Evolutionary conservation across 2,329 filamentous ascomycete genomes (phyloP).

Genomic region (Aspergillus fructus): DNA sequence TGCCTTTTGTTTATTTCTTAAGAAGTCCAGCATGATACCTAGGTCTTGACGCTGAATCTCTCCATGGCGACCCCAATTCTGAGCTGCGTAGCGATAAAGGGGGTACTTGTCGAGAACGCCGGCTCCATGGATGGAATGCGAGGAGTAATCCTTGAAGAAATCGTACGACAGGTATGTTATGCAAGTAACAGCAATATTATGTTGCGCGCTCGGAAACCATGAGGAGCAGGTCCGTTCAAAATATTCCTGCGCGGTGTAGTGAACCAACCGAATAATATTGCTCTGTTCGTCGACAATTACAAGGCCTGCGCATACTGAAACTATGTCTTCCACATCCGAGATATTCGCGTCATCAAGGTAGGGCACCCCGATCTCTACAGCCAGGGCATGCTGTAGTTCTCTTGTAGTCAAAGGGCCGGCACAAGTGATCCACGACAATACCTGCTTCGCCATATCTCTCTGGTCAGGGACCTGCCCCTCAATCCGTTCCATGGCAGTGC

Average conservation of each 20-base stretch:
- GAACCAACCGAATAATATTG: constrained; percentile 30
- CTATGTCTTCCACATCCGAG: constrained; percentile 24
- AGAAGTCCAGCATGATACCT: not conserved
- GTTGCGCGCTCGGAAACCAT: constrained; percentile 20
- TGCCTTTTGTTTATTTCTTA: not conserved
- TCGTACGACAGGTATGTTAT: constrained; percentile 25
- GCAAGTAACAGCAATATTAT: constrained; percentile 19
- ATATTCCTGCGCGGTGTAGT: constrained; percentile 34
- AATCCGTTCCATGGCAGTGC: constrained; percentile 45
- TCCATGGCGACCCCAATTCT: constrained; percentile 19
- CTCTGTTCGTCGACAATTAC: constrained; percentile 30
- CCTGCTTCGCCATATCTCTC: constrained; percentile 37
- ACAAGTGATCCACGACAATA: constrained; percentile 44
- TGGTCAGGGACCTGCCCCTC: constrained; percentile 33
- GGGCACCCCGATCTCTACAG: constrained; percentile 26
- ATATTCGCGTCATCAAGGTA: constrained; percentile 39
- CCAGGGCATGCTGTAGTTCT: constrained; percentile 47
- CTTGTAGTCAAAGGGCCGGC: constrained; percentile 32
- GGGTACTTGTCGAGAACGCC: constrained; percentile 4
- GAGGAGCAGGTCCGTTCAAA: constrained; percentile 19
- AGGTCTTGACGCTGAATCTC: not conserved
- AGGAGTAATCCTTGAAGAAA: constrained; percentile 6
- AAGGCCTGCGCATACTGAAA: constrained; percentile 32
- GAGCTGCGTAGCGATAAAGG: constrained; percentile 19
- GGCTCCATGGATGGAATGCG: not conserved